Evolutionary conservation across 2,329 filamentous ascomycete genomes (phyloP).

Genomic region (Nemania abortiva): DNA sequence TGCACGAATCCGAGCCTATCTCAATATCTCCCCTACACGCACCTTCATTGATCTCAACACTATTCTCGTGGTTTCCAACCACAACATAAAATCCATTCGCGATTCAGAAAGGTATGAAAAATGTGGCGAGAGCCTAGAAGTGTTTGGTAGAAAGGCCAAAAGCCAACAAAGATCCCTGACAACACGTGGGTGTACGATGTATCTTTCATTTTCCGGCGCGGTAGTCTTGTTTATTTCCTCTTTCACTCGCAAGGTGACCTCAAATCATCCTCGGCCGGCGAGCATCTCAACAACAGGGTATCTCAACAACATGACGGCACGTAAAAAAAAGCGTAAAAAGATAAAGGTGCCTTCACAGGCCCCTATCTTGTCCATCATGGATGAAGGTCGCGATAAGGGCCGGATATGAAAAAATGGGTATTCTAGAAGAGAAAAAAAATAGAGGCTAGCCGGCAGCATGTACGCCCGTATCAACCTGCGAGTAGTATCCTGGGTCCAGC

Average conservation of each 20-base stretch:
- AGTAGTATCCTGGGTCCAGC: constrained; percentile 19
- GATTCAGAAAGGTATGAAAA: constrained; percentile 37
- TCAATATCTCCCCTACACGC: constrained; percentile 32
- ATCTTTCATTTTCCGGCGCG: constrained; percentile 35
- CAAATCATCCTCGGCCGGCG: constrained; percentile 42
- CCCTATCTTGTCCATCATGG: constrained; percentile 25
- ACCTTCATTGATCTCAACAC: constrained; percentile 30
- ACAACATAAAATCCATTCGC: constrained; percentile 31
- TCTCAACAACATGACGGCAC: constrained; percentile 43
- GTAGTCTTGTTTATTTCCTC: constrained; percentile 33
- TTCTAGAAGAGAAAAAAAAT: constrained; percentile 33
- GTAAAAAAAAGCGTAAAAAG: constrained; percentile 36
- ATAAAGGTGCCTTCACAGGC: constrained; percentile 36
- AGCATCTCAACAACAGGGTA: constrained; percentile 46
- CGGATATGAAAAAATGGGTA: constrained; percentile 23
- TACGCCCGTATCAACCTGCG: constrained; percentile 23
- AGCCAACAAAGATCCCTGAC: constrained; percentile 39
- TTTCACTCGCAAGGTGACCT: constrained; percentile 36
- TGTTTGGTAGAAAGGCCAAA: constrained; percentile 37
- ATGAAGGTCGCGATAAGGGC: constrained; percentile 30
- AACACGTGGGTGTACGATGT: constrained; percentile 26
- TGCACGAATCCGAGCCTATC: constrained; percentile 11
- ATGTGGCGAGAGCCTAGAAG: constrained; percentile 36
- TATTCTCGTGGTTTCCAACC: constrained; percentile 27
- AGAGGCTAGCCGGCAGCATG: constrained; percentile 41